phyloP scores from a whole-genome alignment of 169 alveolate genomes.

The Toxoplasma gondii region DNA sequence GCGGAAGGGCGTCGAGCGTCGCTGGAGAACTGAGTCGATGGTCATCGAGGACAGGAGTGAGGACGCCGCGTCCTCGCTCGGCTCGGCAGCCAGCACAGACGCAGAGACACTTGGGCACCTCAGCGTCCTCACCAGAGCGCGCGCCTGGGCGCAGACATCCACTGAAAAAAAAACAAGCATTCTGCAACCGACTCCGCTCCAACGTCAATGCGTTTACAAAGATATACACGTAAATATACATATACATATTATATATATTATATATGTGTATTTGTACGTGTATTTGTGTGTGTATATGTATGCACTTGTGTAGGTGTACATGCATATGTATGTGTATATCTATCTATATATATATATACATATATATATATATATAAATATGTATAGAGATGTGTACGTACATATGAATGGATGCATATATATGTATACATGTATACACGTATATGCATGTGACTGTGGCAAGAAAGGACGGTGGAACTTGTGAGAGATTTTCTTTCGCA shows the following conservation, averaged over 20 bases:
- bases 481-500: not conserved
- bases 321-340: too few relatives aligned
- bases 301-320: too few relatives aligned
- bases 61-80: not conserved
- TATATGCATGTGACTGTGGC: not conserved
- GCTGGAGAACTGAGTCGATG: not conserved
- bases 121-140: not conserved
- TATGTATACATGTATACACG: not conserved
- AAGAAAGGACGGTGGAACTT: not conserved
- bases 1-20: not conserved
- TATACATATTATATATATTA: too few relatives aligned
- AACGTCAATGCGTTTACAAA: too few relatives aligned
- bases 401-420: too few relatives aligned
- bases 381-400: too few relatives aligned
- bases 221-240: too few relatives aligned
- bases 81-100: not conserved
- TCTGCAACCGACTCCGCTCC: too few relatives aligned
- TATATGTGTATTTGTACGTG: too few relatives aligned
- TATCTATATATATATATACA: too few relatives aligned
- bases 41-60: not conserved
- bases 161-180: not conserved
- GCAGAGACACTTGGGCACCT: not conserved
- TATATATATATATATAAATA: too few relatives aligned
- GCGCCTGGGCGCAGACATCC: not conserved
- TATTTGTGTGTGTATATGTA: too few relatives aligned